A percentile compares a stretch with the other conserved stretches of the same genome.
These are phyloP conservation scores for Coelastrella sp. DNA, from an alignment of 139 green algal genomes.

Conservation along the genomic window DNA sequence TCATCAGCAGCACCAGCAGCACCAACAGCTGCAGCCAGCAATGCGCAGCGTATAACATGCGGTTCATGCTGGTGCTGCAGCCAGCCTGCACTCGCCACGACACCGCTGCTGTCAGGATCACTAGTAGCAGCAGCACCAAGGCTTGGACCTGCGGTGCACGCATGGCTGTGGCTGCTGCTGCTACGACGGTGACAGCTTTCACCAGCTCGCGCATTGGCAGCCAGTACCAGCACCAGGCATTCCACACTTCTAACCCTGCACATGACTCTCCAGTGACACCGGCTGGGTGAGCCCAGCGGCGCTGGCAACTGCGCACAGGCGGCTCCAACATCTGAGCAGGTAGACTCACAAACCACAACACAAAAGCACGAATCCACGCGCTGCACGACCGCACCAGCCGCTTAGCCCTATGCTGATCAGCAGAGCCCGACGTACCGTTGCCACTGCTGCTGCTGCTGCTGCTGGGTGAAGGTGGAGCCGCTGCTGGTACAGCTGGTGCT, in stretches of 20 bases:
- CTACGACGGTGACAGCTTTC: not conserved
- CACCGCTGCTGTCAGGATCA: not conserved
- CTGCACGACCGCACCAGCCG: not conserved
- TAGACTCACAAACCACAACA: not conserved
- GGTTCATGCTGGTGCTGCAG: conserved; percentile 35
- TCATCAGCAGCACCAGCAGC: conserved; percentile 30
- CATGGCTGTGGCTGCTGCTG: conserved; percentile 5
- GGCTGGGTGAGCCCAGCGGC: not conserved
- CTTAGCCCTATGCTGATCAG: not conserved
- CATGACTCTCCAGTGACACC: not conserved
- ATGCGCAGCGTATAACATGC: not conserved
- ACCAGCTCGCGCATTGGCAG: not conserved
- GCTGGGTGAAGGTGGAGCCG: not conserved
- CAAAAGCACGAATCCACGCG: not conserved
- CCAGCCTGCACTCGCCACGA: conserved; percentile 25
- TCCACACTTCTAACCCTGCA: conserved; percentile 25
- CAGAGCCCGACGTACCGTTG: not conserved
- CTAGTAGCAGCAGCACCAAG: conserved; percentile 31
- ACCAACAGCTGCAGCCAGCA: conserved; percentile 29
- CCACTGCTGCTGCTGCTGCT: conserved; percentile 13
- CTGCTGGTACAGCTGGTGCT: not conserved
- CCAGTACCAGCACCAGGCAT: conserved; percentile 38
- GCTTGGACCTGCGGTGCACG: not conserved
- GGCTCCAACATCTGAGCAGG: conserved; percentile 1
- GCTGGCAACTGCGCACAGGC: not conserved